These are phyloP conservation scores for Penicillium pancosmium DNA, from an alignment of 495 filamentous ascomycete species.

Conservation along the genomic window DNA sequence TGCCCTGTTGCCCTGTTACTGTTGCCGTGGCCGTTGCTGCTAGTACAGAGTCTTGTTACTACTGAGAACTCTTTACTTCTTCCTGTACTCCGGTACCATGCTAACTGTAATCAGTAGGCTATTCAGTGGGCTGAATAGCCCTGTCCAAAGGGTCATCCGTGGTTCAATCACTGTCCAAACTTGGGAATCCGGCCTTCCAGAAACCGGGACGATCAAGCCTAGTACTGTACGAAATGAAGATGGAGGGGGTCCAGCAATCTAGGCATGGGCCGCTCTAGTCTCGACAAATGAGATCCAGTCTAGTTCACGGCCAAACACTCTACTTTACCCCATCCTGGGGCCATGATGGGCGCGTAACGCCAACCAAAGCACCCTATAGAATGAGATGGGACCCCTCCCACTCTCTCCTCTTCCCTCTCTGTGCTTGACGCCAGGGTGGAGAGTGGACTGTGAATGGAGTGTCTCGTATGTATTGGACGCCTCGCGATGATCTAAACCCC, in stretches of 20 bases:
- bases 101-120: no score
- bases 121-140: not conserved
- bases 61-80: not conserved
- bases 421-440: slow-evolving; percentile 12
- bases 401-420: not conserved
- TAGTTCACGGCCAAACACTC: not conserved
- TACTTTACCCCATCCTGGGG: not conserved
- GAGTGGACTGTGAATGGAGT: slow-evolving; percentile 5
- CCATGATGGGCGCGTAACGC: slow-evolving; percentile 2
- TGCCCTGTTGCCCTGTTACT: not conserved
- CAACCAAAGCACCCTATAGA: slow-evolving; percentile 7
- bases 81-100: no score
- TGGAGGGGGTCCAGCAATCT: slow-evolving; percentile 8
- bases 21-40: not conserved
- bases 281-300: slow-evolving; percentile 3
- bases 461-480: slow-evolving; percentile 25
- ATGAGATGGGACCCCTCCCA: slow-evolving; percentile 4
- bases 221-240: not conserved
- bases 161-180: slow-evolving; percentile 11
- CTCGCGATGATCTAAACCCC: slow-evolving; percentile 10
- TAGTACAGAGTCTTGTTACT: not conserved
- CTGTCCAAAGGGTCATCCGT: slow-evolving; percentile 6
- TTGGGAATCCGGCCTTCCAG: slow-evolving; percentile 20
- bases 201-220: slow-evolving; percentile 12
- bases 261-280: slow-evolving; percentile 7